Base-by-base conservation (phyloP, 2,329 filamentous ascomycete genomes). In the Beauveria australis region DNA sequence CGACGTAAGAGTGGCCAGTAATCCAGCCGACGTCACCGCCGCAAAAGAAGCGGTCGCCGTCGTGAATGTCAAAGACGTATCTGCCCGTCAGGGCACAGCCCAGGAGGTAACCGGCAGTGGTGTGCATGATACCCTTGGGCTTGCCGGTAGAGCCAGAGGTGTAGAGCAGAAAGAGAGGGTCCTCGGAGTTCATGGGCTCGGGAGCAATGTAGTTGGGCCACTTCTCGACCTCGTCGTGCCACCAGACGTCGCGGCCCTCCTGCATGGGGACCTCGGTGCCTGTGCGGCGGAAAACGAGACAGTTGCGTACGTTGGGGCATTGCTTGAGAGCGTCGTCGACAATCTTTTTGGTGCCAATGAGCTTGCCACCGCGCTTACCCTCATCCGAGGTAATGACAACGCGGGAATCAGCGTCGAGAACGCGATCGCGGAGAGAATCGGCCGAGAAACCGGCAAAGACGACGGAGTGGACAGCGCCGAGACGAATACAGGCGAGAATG, bases 21-120 rank as follows among this genome's bases (percentile, higher is more conserved):
- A 99, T 97, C 94, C 94, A 99, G 66, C 94, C 94, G 48, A 99
- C 93, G 71, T 99, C 94, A 74, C 94, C 94, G 74, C 92, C 94
- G 69, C 94, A 99, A 83, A 97, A 97, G 83, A 94, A 97, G 65
- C 85, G 86, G 75, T 99, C 94, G 59, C 89, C 86, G 64, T 92
- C 88, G 74, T 99, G 94, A 65, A 99, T 95, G 74, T 99, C 94
- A 72, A 99, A 99, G 64, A 97, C 93, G 74, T 99, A 97, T 78
- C 97, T 99, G 75, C 92, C 93, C 14, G 94, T 99, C 69, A 89
- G 83, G 40, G 94, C 93, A 56, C 92, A 92, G 62, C 94, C 94
- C 8, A 97, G 78, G n/a, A 99, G 83, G 74, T 97, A 99, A 56
- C 94, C 94, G 63, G 81, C 94, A 41, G 93, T 99, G 28, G 92